Evolutionary conservation across 176 grass and related monocot genomes (phyloP), one percentile per base, ranked within the genome.

Genomic region (Zea luxurians): DNA sequence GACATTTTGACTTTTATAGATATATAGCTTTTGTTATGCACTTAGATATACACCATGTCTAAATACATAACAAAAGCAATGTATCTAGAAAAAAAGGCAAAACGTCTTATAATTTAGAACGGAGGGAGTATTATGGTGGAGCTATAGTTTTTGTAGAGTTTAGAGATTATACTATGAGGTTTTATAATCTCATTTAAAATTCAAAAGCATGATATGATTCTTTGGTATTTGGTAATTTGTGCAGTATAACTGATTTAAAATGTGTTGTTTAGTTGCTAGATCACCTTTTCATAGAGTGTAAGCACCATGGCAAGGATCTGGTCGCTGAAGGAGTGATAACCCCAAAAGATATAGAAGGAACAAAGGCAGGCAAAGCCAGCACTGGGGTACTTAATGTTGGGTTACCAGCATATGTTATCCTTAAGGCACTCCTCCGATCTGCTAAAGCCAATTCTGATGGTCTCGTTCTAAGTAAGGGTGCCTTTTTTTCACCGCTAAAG

Each of bases 361-460:
- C 87, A 78, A 94, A 86, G 82, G 88, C 77, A 13, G 85, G 87
- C 58, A 94, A 92, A 74, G 66, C 61, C 1, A 84, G 75, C 60
- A 91, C 74, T 48, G 78, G 83, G 54, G 61, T 90, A 59, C 63
- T 95, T 83, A 92, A 85, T 81, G 78, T 92, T 1, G 92, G 96
- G 75, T 95, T 99, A 64, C 96, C 92, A 2, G 96, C 96, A 41
- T 92, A 92, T 86, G 88, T 78, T 58, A 95, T 95, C 41, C 81
- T 99, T 81, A 84, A 90, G 69, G 74, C 70, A 78, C 89, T 99
- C 63, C 75, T 99, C 44, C 71, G 74, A 61, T 99, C 96, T 43
- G 89, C 89, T 67, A 89, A 89, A 48, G 80, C 63, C 13, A 83
- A 89, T 75, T 87, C 75, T 41, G 83, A 83, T 81, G 90, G 96